Evolutionary conservation across 2,329 filamentous ascomycete species (phyloP).

Genomic region (Diaporthe sp.): DNA sequence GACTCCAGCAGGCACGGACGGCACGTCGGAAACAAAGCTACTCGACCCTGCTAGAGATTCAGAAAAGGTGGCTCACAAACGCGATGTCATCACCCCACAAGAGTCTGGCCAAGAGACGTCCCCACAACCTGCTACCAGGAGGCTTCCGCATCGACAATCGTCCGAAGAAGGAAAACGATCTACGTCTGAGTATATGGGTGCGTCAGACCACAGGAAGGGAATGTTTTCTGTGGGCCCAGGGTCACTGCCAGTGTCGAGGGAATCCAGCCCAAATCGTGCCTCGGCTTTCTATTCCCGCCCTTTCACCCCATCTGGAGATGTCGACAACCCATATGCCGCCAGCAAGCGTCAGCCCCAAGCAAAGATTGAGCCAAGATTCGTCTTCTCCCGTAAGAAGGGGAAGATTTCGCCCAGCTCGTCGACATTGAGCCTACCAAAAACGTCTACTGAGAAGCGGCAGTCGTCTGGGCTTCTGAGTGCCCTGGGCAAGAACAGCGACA

Average conservation of each 20-base stretch:
- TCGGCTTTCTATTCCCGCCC: constrained; percentile 76
- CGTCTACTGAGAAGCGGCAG: constrained; percentile 64
- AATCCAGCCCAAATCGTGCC: constrained; percentile 75
- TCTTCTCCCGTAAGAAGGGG: constrained; percentile 84
- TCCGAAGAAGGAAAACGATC: constrained; percentile 49
- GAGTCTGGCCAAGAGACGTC: constrained; percentile 71
- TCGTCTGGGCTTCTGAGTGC: constrained; percentile 58
- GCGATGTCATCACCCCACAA: constrained; percentile 73
- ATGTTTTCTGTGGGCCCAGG: constrained; percentile 67
- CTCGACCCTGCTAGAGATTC: constrained; percentile 43
- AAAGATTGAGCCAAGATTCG: constrained; percentile 83
- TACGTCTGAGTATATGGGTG: constrained; percentile 44
- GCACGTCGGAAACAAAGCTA: constrained; percentile 51
- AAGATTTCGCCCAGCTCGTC: constrained; percentile 70
- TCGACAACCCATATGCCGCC: constrained; percentile 89
- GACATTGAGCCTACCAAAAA: constrained; percentile 64
- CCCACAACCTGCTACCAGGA: constrained; percentile 57
- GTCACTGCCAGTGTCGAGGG: constrained; percentile 71
- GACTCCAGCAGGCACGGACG: constrained; percentile 83
- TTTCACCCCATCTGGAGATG: constrained; percentile 83
- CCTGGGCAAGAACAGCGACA: constrained; percentile 58
- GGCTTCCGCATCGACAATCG: constrained; percentile 57
- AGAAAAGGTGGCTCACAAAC: constrained; percentile 44
- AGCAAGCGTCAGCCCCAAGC: constrained; percentile 80
- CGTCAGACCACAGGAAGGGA: constrained; percentile 62